Base-by-base conservation (phyloP, 2,329 filamentous ascomycete genomes). In the Phaeosphaeria sp. region DNA sequence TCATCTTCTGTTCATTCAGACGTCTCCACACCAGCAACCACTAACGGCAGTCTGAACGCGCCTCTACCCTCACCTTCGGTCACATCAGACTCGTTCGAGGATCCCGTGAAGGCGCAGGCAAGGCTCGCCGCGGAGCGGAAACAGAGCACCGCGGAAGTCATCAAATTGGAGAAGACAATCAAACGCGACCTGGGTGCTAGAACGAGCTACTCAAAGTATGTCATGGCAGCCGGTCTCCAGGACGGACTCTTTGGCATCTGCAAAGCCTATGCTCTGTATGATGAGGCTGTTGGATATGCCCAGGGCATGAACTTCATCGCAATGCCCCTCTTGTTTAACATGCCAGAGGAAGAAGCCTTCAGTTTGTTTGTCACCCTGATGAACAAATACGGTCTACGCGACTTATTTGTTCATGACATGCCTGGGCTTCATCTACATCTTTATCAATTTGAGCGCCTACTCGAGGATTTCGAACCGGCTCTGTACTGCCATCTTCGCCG, bases 281-380 rank as follows among this genome's bases (percentile, higher is more conserved):
- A 99, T 71, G 93, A 97, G 71, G 90, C 85, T 7, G 95, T 99
- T 36, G 94, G 95, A 30, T 99, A 99, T 77, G 94, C 96, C 0
- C 95, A 99, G 77, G 95, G 95, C 73, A 97, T 99, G 91, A 99
- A 98, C 74, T 99, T 99, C 72, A 87, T 99, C 58, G 91, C 93
- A 49, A 98, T 98, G 93, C 95, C 96, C 22, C 78, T 99, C 18
- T 82, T 99, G 1, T 97, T 99, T 80, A 98, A 97, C 75, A 97
- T 98, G 93, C 91, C 93, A 2, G 94, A 98, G 78, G 93, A 96
- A 73, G 95, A 99, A 79, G 94, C 95, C 0, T 99, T 99, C 73
- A 95, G 92, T 68, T 82, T 99, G 18, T 86, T 99, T 23, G 93
- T 97, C 18, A 89, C 92, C 63, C 80, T 99, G 53, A 99, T 99